Percentiles rank a stretch among this genome's conserved stretches.
phyloP scores from a whole-genome alignment of 805 yeast genomes.

The Zygoascus biomembranicola region DNA sequence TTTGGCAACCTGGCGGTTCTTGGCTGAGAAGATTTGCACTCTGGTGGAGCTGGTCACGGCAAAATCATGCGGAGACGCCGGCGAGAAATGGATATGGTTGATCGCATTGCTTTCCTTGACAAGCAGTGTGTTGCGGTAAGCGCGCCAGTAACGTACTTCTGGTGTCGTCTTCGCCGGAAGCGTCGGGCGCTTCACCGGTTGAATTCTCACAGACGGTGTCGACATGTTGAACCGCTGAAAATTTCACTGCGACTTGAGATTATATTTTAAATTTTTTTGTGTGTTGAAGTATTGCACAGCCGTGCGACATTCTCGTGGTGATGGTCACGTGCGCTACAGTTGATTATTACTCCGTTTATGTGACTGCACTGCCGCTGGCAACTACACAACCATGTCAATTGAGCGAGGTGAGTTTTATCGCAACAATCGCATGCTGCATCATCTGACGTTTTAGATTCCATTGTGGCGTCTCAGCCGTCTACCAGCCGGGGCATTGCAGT shows the following conservation, averaged over 20 bases:
- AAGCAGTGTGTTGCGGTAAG: conserved; percentile 74
- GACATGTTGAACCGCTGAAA: conserved; percentile 46
- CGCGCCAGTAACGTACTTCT: conserved; percentile 91
- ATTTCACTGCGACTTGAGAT: not conserved
- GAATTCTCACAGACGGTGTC: conserved; percentile 55
- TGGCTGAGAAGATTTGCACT: conserved; percentile 87
- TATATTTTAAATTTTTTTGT: not conserved
- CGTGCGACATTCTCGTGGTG: not conserved
- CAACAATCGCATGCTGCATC: not conserved
- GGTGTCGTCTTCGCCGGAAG: conserved; percentile 82
- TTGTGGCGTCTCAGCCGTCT: conserved; percentile 70
- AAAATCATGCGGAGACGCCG: conserved; percentile 78
- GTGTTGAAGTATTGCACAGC: not conserved
- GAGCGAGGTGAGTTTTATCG: conserved; percentile 4
- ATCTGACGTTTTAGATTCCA: conserved; percentile 19
- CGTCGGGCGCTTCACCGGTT: conserved; percentile 60
- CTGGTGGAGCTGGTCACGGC: conserved; percentile 89
- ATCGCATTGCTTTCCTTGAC: conserved; percentile 92
- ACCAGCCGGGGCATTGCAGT: conserved; percentile 65
- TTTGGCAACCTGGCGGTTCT: conserved; percentile 83
- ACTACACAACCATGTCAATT: conserved; percentile 7
- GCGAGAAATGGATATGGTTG: conserved; percentile 80
- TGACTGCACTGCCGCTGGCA: not conserved
- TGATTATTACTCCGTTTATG: not conserved
- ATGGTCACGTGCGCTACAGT: not conserved